Evolutionary conservation across 306 rosid genomes (phyloP), one percentile per base, ranked within the genome.

Genomic region (Sesbania bispinosa): DNA sequence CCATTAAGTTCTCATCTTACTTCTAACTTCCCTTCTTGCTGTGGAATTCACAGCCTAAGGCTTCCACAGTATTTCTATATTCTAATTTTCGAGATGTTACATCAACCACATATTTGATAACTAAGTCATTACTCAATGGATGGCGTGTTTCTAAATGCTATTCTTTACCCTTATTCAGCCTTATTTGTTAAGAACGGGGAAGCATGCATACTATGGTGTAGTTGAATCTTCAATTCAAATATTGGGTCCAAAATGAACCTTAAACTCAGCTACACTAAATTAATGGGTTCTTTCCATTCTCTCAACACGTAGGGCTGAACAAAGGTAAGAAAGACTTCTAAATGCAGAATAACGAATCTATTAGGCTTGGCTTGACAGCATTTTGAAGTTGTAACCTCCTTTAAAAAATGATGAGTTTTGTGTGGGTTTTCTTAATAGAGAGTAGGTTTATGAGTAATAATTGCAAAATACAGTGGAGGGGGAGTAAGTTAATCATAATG

Each of bases 101-200:
- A n/a, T n/a, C n/a, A n/a, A n/a, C n/a, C n/a, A n/a, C n/a, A n/a
- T n/a, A 51, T 62, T 50, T 65, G 27, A 11, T 39, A 57, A 62
- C 55, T 47, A 35, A 39, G 65, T 10, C 10, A 13, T 43, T 30
- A 43, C 59, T 16, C 33, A 32, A 14, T 50, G 43, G 53, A 16
- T 73, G 2, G 16, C 2, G 43, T 62, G 26, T 46, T 55, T 45
- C 24, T 35, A 62, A 16, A 41, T 62, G 24, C 10, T 35, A 27
- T 38, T 47, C 67, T 11, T 48, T n/a, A 48, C 16, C 52, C 39
- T 60, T 60, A 11, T 73, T 73, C 41, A 61, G 27, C 16, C 70
- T 41, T 73, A 24, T 61, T 10, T 61, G 29, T 62, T 39, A 47
- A 73, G 30, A 35, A 46, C n/a, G 10, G n/a, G 27, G 9, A 47